Conservation (phyloP, 257 asterid genomes). For the Avicennia marina region DNA sequence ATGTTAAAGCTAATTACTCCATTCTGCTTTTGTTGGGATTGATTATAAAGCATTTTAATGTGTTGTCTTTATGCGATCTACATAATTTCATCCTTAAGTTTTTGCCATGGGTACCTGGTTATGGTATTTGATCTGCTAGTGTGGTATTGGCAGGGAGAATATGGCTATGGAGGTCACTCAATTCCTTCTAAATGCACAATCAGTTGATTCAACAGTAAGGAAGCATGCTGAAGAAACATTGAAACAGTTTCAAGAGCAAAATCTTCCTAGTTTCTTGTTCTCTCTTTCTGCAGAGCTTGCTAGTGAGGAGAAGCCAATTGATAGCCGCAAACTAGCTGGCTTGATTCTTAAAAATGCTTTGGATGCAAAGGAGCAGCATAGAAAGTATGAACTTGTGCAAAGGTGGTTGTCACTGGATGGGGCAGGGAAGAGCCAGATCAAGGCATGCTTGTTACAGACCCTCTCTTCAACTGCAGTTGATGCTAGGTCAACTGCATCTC, state of each 20-base stretch:
- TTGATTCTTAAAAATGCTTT: slow-evolving; percentile 71
- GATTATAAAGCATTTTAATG: not conserved
- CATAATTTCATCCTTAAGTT: not conserved
- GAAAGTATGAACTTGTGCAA: slow-evolving; percentile 66
- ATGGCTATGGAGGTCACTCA: slow-evolving; percentile 86
- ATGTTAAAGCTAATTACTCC: not conserved
- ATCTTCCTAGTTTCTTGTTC: slow-evolving; percentile 63
- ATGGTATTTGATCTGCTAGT: not conserved
- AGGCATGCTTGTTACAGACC: slow-evolving; percentile 65
- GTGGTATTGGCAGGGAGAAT: slow-evolving; percentile 30
- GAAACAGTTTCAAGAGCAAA: slow-evolving; percentile 87
- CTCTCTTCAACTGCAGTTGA: slow-evolving; percentile 57
- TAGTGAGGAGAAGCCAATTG: slow-evolving; percentile 73
- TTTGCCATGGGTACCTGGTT: slow-evolving; percentile 1
- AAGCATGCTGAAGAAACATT: slow-evolving; percentile 71
- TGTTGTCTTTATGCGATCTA: not conserved
- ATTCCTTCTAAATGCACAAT: slow-evolving; percentile 72
- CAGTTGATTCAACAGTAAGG: slow-evolving; percentile 66
- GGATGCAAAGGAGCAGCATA: slow-evolving; percentile 84
- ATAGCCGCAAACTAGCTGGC: slow-evolving; percentile 81
- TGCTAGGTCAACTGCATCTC: slow-evolving; percentile 81
- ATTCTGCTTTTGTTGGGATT: not conserved
- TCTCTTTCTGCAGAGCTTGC: slow-evolving; percentile 79
- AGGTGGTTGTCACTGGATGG: slow-evolving; percentile 73
- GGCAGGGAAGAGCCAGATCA: slow-evolving; percentile 63